Evolutionary conservation across 169 alveolate genomes (phyloP), one percentile per base, ranked within the genome.

Genomic region (Neospora caninum): DNA sequence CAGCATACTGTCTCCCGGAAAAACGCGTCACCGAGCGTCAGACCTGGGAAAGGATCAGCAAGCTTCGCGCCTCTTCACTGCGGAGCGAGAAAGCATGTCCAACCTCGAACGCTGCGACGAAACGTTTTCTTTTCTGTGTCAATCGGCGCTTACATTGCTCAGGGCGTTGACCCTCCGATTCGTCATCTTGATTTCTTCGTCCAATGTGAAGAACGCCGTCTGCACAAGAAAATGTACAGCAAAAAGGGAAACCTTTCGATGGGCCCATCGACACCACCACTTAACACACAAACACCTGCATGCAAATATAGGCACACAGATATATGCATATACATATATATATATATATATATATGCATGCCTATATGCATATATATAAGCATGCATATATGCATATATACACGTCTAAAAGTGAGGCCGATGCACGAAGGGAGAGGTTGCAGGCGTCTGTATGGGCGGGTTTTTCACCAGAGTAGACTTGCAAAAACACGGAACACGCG

Each of bases 161-260:
- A 98, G 96, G 69, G 99, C 99, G 96, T 98, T 98, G 43, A 98
- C 99, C 95, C 99, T 98, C 93, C 99, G 95, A 95, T 98, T 98
- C 38, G 99, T 98, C 96, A 98, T 98, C 96, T 98, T 98, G 93
- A 98, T 98, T 58, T 98, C 99, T 96, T 98, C 98, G 96, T 98
- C 99, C 88, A 98, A 93, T 41, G 99, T 98, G 82, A 98, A 96
- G 96, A 98, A 98, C 93, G 98, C 97, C 49, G 99, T 98, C 96
- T 98, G 98, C 45, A 97, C 95, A 45, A 98, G 96, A 36, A 16
- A 54, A 27, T 18, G 43, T 16, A 84, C 9, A 45, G 69, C 9
- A 38, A 54, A 86, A 86, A 54, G 70, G 10, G 31, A 4, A 86
- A 34, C 80, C 13, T 49, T 4, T 49, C 22, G 58, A 49, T n/a